A percentile compares a stretch with the other conserved stretches of the same genome.
These are phyloP conservation scores for Geotrichum aggregatum DNA, from an alignment of 1,139 yeast species.

Conservation along the genomic window DNA sequence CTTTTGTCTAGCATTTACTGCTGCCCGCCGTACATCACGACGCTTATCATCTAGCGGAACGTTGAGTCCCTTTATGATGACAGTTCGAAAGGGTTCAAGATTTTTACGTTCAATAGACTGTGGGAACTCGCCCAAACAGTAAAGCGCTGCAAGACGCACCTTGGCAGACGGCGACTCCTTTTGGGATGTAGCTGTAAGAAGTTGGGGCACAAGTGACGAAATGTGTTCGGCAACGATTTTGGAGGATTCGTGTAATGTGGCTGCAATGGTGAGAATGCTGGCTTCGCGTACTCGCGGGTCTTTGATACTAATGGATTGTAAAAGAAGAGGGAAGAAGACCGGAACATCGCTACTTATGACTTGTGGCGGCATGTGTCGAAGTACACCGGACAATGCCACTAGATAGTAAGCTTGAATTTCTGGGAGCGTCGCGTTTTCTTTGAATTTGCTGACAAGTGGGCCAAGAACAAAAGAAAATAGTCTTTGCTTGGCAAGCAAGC, in stretches of 20 bases:
- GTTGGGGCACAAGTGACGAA: slow-evolving; percentile 52
- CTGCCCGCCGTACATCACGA: slow-evolving; percentile 68
- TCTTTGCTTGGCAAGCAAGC: slow-evolving; percentile 72
- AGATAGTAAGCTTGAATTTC: slow-evolving; percentile 47
- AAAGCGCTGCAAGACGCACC: slow-evolving; percentile 56
- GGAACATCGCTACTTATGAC: slow-evolving; percentile 60
- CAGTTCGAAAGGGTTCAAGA: slow-evolving; percentile 50
- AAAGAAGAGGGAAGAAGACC: slow-evolving; percentile 62
- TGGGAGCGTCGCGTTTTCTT: slow-evolving; percentile 19
- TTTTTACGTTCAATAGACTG: slow-evolving; percentile 41
- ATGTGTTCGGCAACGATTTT: slow-evolving; percentile 52
- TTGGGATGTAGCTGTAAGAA: slow-evolving; percentile 39
- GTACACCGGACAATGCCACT: slow-evolving; percentile 61
- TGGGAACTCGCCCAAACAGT: slow-evolving; percentile 52
- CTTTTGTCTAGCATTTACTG: slow-evolving; percentile 74
- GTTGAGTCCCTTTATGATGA: slow-evolving; percentile 49
- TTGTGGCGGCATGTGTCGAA: slow-evolving; percentile 59
- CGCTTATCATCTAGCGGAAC: slow-evolving; percentile 66
- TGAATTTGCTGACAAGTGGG: slow-evolving; percentile 33
- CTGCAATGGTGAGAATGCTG: slow-evolving; percentile 45
- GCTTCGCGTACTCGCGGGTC: slow-evolving; percentile 53
- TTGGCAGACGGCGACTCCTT: slow-evolving; percentile 32
- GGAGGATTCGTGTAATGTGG: slow-evolving; percentile 53
- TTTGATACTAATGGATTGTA: slow-evolving; percentile 57
- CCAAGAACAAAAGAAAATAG: slow-evolving; percentile 51